Conservation (phyloP, 495 filamentous ascomycete genomes). For the Neurospora sp. region DNA sequence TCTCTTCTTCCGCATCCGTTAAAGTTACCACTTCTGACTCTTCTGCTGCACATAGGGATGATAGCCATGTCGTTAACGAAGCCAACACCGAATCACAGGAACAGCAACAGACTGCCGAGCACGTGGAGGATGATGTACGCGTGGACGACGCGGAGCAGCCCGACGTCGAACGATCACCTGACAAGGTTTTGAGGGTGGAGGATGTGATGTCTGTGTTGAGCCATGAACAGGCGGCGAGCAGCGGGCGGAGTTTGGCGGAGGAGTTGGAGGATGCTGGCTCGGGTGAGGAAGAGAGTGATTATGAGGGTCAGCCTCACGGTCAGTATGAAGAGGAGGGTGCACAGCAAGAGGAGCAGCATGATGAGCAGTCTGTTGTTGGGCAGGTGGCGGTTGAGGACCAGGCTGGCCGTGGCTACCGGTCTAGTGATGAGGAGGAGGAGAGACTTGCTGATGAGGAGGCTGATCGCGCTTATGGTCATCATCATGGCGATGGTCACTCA, state of each 20-base stretch:
- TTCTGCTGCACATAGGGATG: neutral
- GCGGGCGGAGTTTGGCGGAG: neutral
- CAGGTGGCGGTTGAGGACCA: neutral
- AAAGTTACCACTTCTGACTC: neutral
- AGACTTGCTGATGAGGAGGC: neutral
- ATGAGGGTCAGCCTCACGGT: neutral
- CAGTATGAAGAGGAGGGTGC: neutral
- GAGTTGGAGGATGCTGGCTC: neutral
- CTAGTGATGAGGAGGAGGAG: neutral
- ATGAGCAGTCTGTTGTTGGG: neutral
- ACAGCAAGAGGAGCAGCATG: neutral
- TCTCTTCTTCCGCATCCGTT: neutral
- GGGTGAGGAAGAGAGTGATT: neutral
- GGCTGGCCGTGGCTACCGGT: neutral
- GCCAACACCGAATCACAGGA: neutral
- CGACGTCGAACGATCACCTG: neutral
- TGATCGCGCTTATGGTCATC: neutral
- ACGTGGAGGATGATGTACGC: neutral
- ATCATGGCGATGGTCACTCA: neutral
- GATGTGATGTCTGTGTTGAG: neutral
- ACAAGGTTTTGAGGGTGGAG: neutral
- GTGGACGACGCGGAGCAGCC: neutral
- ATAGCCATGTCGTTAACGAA: neutral
- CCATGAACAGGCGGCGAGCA: neutral
- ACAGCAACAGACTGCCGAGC: neutral